phyloP scores from a whole-genome alignment of 352 stramenopile species.

The Blastocystis sp. region DNA sequence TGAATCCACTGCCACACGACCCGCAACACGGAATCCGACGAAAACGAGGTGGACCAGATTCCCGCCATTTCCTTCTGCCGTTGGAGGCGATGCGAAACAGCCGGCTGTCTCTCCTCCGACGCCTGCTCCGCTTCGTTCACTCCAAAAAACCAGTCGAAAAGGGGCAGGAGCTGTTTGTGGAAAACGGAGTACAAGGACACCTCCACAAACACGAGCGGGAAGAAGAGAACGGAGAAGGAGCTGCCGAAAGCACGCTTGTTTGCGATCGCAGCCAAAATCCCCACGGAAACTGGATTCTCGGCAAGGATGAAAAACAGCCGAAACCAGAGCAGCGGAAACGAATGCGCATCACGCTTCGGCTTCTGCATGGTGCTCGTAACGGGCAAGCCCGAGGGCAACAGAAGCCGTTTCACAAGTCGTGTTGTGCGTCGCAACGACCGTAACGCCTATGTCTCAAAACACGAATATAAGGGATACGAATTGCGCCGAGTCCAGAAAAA shows the following conservation, averaged over 20 bases:
- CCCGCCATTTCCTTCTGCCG: not conserved
- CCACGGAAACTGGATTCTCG: constrained; percentile 21
- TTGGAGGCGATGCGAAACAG: not conserved
- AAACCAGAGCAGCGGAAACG: not conserved
- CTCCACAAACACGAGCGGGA: not conserved
- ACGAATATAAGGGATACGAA: not conserved
- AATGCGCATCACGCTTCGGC: not conserved
- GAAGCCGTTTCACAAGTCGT: not conserved
- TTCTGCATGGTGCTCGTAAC: not conserved
- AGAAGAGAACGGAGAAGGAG: not conserved
- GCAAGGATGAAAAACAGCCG: not conserved
- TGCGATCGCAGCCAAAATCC: not conserved
- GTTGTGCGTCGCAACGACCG: not conserved
- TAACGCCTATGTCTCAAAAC: not conserved
- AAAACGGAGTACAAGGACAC: not conserved
- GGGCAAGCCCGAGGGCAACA: not conserved
- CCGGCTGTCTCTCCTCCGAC: not conserved
- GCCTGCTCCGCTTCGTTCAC: not conserved
- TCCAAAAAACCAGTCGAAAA: not conserved
- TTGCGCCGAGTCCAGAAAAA: not conserved
- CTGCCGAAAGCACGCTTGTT: not conserved
- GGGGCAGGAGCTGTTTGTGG: not conserved
- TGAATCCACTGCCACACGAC: not conserved
- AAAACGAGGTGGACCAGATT: constrained; percentile 7
- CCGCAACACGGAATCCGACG: constrained; percentile 6